Evolutionary conservation across 1,139 yeast species (phyloP).

Genomic region (Pichia sp.): DNA sequence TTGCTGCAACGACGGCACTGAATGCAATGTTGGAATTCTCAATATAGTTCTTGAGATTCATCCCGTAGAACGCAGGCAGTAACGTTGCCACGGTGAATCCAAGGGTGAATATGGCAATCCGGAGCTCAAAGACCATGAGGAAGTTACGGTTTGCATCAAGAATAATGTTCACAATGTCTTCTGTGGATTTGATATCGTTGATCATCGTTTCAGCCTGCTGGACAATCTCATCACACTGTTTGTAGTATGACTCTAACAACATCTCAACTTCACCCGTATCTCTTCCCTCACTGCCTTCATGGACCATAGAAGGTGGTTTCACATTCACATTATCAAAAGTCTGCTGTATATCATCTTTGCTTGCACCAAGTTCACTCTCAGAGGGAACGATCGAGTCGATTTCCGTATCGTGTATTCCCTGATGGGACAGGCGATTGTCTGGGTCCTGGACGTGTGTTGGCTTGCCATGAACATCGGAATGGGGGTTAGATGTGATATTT

Average conservation of each 20-base stretch:
- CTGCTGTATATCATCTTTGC: too few species aligned
- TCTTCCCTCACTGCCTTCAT: slow-evolving; percentile 9
- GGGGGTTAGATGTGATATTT: not conserved
- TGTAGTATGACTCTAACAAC: slow-evolving; percentile 87
- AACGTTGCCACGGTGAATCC: slow-evolving; percentile 78
- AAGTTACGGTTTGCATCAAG: slow-evolving; percentile 93
- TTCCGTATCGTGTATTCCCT: slow-evolving; percentile 1
- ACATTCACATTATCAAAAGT: not conserved
- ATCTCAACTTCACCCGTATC: slow-evolving; percentile 75
- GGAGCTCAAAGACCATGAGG: slow-evolving; percentile 80
- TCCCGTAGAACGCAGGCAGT: slow-evolving; percentile 82
- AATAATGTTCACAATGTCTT: slow-evolving; percentile 92
- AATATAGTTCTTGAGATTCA: slow-evolving; percentile 86
- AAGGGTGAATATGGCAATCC: slow-evolving; percentile 77
- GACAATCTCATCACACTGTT: slow-evolving; percentile 94
- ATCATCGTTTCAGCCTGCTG: slow-evolving; percentile 85
- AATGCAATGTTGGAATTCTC: slow-evolving; percentile 73
- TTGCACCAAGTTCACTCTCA: too few species aligned
- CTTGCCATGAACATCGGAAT: not conserved
- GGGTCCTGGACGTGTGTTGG: too few species aligned
- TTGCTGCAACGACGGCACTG: slow-evolving; percentile 46
- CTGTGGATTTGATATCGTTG: slow-evolving; percentile 85
- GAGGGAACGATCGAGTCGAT: not conserved
- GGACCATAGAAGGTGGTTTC: not conserved
- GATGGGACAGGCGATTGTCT: too few species aligned